These are phyloP conservation scores for Rhodotorula kratochvilovae DNA, from an alignment of 768 basidiomycete species.

Conservation along the genomic window DNA sequence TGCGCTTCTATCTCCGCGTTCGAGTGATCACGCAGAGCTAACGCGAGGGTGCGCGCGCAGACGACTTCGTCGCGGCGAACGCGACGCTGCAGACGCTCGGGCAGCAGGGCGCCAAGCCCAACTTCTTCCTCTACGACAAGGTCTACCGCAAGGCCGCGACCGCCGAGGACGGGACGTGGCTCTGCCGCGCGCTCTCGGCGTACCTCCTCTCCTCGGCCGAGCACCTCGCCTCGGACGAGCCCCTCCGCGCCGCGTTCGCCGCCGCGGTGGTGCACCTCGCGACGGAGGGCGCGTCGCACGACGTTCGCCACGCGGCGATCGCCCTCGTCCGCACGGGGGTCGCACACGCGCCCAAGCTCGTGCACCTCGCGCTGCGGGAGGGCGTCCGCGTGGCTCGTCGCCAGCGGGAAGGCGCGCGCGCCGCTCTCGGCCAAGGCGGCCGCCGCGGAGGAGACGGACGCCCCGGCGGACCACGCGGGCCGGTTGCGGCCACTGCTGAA, in stretches of 20 bases:
- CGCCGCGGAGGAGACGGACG: slow-evolving; percentile 51
- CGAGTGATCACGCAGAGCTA: too few species aligned
- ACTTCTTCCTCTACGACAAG: slow-evolving; percentile 83
- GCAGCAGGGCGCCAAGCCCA: slow-evolving; percentile 59
- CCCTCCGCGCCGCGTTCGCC: slow-evolving; percentile 61
- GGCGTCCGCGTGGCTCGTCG: slow-evolving; percentile 50
- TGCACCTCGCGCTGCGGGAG: slow-evolving; percentile 59
- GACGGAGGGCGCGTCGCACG: slow-evolving; percentile 57
- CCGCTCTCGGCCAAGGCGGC: slow-evolving; percentile 29
- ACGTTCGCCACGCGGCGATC: slow-evolving; percentile 56
- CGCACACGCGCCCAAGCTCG: slow-evolving; percentile 52
- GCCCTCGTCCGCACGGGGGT: slow-evolving; percentile 51
- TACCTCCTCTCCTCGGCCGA: slow-evolving; percentile 48
- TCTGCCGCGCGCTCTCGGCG: slow-evolving; percentile 62
- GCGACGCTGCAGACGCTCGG: slow-evolving; percentile 44
- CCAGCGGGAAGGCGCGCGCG: slow-evolving; percentile 40
- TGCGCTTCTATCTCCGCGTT: slow-evolving; percentile 44
- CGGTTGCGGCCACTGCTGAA: slow-evolving; percentile 57
- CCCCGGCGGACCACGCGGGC: slow-evolving; percentile 44
- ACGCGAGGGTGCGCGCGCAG: neutral
- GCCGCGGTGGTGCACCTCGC: slow-evolving; percentile 65
- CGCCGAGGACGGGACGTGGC: slow-evolving; percentile 67
- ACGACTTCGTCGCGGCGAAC: slow-evolving; percentile 41
- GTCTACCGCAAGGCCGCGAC: slow-evolving; percentile 67
- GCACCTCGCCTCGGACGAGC: slow-evolving; percentile 52